Conservation (phyloP, 306 rosid genomes). For the Medicago truncatula region DNA sequence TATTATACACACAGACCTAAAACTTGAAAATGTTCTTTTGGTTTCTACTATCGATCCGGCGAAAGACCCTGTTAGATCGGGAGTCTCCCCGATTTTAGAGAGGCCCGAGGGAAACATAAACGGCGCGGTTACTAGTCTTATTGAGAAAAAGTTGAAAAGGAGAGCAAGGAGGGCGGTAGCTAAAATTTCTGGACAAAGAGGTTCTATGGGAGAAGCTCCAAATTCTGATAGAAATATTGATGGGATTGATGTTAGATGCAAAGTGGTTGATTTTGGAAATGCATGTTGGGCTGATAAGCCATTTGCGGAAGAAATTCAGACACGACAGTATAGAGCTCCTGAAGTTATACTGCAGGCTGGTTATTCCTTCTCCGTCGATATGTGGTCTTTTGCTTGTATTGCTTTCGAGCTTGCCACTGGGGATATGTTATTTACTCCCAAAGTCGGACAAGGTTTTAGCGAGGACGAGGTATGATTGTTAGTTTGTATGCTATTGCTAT, state of each 20-base stretch:
- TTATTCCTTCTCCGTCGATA: conserved; percentile 83
- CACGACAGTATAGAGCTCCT: conserved; percentile 98
- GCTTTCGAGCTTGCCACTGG: conserved; percentile 97
- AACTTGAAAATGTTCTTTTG: conserved; percentile 92
- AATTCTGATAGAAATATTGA: conserved; percentile 70
- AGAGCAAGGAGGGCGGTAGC: conserved; percentile 92
- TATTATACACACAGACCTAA: conserved; percentile 88
- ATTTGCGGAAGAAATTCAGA: conserved; percentile 82
- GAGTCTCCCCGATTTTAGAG: conserved; percentile 70
- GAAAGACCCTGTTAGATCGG: conserved; percentile 82
- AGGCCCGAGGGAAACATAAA: conserved; percentile 80
- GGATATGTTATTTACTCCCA: conserved; percentile 92
- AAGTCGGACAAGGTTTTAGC: conserved; percentile 79
- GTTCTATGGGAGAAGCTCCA: conserved; percentile 60
- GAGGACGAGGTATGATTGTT: conserved; percentile 88
- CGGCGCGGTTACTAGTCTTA: conserved; percentile 63
- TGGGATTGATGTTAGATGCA: conserved; percentile 88
- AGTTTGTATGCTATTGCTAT: conserved; percentile 22
- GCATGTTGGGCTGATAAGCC: conserved; percentile 89
- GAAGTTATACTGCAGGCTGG: conserved; percentile 91
- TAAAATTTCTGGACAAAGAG: conserved; percentile 70
- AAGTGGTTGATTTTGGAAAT: conserved; percentile 95
- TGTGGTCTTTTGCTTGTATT: conserved; percentile 97
- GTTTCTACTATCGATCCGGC: conserved; percentile 78
- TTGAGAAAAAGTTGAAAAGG: conserved; percentile 88